Conservation (phyloP, 148 eudicot genomes). For the Vaccinium darrowii region DNA sequence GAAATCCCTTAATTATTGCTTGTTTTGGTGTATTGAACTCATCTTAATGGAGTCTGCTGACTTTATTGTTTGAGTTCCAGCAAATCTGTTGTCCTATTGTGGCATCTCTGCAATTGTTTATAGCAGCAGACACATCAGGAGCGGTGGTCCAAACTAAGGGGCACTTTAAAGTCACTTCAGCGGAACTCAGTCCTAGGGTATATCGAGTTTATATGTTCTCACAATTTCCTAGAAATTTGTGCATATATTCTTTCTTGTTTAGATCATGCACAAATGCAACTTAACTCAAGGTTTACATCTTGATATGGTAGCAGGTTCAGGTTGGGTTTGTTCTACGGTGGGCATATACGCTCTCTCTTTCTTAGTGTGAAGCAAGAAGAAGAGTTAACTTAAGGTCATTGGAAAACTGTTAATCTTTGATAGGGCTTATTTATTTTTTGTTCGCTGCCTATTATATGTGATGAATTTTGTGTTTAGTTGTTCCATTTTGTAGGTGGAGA, state of each 20-base stretch:
- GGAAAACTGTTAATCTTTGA: background rate
- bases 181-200: slow-evolving; percentile 73
- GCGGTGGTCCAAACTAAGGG: slow-evolving; percentile 82
- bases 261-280: background rate
- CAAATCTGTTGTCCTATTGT: slow-evolving; percentile 13
- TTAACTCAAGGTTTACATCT: background rate
- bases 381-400: background rate
- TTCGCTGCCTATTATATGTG: too few species aligned
- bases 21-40: background rate
- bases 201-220: background rate
- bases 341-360: background rate
- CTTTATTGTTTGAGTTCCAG: background rate
- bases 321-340: background rate
- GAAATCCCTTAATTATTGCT: slow-evolving; percentile 26
- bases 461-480: slow-evolving; percentile 9
- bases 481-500: too few species aligned
- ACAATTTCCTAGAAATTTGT: background rate
- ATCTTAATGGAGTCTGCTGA: background rate
- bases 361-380: background rate
- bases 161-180: slow-evolving; percentile 90
- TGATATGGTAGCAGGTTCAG: background rate
- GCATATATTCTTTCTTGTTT: background rate
- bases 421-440: too few species aligned
- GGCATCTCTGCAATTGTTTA: slow-evolving; percentile 8
- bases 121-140: slow-evolving; percentile 68